Evolutionary conservation across 176 grass and related monocot species (phyloP).

Genomic region (Zea mays): DNA sequence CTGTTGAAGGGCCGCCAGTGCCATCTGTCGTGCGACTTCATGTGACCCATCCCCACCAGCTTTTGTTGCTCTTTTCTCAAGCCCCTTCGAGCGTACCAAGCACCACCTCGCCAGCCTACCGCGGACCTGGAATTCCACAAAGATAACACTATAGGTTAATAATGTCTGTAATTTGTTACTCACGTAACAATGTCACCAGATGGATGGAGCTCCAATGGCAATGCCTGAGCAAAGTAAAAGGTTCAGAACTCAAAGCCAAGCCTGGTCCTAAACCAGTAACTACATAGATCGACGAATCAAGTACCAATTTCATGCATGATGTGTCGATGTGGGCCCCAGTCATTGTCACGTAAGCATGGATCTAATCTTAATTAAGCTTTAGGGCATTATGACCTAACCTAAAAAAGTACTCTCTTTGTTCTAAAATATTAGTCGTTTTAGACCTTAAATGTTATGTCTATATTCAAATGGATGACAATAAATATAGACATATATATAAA

Average conservation of each 20-base stretch:
- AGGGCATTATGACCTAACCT: neutral
- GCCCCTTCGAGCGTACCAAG: conserved; percentile 60
- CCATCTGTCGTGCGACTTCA: conserved; percentile 56
- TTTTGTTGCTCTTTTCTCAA: conserved; percentile 75
- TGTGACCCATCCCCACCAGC: conserved; percentile 61
- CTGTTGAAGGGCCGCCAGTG: conserved; percentile 53
- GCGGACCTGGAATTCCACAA: conserved; percentile 48
- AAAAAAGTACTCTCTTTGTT: neutral
- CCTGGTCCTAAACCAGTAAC: neutral
- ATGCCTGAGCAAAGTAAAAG: neutral
- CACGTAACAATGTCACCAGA: neutral
- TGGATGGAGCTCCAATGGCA: neutral
- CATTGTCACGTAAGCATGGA: neutral
- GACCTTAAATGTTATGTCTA: no score
- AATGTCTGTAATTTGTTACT: neutral
- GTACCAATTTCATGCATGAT: neutral
- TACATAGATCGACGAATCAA: neutral
- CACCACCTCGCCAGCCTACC: conserved; percentile 83
- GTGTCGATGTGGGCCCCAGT: neutral
- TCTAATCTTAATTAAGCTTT: conserved; percentile 10
- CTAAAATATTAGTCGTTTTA: no score
- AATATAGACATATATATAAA: no score
- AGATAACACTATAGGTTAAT: neutral
- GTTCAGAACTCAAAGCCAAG: neutral
- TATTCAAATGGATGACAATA: no score